phyloP scores from a whole-genome alignment of 2,329 filamentous ascomycete species.

The Tricladium varicosporioides region DNA sequence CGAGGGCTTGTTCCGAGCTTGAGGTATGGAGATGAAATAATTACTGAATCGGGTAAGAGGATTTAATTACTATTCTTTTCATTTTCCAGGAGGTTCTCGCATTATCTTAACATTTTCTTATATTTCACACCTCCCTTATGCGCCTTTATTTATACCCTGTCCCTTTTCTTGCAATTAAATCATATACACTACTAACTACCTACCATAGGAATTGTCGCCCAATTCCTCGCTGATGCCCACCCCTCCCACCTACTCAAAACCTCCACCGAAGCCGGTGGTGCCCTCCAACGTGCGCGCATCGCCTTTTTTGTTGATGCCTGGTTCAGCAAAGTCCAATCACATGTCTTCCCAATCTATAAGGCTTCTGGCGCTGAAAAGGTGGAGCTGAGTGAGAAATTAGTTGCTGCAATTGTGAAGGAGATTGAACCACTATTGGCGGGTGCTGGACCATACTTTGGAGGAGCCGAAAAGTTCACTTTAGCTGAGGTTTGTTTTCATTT shows the following conservation, averaged over 20 bases:
- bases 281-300: conserved; percentile 64
- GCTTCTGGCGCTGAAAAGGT: conserved; percentile 46
- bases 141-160: too few species aligned
- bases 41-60: too few species aligned
- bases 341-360: conserved; percentile 44
- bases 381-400: conserved; percentile 48
- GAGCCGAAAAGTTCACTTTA: conserved; percentile 62
- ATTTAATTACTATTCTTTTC: too few species aligned
- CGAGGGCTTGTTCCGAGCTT: conserved; percentile 67
- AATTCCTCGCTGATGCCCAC: conserved; percentile 68
- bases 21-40: too few species aligned
- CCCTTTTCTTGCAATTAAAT: too few species aligned
- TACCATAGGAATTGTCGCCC: conserved; percentile 71
- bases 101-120: too few species aligned
- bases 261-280: conserved; percentile 48
- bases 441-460: conserved; percentile 61
- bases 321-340: conserved; percentile 56
- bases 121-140: too few species aligned
- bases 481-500: conserved; percentile 61
- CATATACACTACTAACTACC: conserved; percentile 32
- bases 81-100: too few species aligned
- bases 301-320: conserved; percentile 72
- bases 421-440: conserved; percentile 66
- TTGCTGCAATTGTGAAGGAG: conserved; percentile 62
- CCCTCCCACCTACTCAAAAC: conserved; percentile 65